A percentile compares a stretch with the other conserved stretches of the same genome.
Conservation (phyloP, 2,329 filamentous ascomycete species). For the Colletotrichum nymphaeae region DNA sequence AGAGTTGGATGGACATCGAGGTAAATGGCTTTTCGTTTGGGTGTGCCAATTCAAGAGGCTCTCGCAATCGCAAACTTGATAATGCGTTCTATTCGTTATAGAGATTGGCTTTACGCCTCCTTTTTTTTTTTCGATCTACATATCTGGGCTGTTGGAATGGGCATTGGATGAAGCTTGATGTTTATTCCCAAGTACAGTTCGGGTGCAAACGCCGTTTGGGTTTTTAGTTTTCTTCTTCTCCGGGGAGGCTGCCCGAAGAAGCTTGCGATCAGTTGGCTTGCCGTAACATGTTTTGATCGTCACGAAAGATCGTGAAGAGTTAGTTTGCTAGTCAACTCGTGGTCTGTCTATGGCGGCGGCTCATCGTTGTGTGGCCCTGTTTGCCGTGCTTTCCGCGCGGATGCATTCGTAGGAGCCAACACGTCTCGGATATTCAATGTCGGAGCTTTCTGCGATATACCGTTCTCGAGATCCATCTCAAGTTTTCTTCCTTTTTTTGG, state of each 20-base stretch:
- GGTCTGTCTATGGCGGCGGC: not conserved
- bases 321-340: not conserved
- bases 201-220: not conserved
- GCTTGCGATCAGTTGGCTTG: not conserved
- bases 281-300: not conserved
- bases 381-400: too few relatives aligned
- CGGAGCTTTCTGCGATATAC: not conserved
- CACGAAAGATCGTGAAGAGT: not conserved
- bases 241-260: not conserved
- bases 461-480: constrained; percentile 8
- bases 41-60: not conserved
- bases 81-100: not conserved
- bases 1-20: not conserved
- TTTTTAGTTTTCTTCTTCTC: not conserved
- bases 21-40: not conserved
- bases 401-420: too few relatives aligned
- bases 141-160: not conserved
- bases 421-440: not conserved
- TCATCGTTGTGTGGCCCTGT: not conserved
- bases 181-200: not conserved
- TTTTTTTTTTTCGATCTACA: not conserved
- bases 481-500: constrained; percentile 2
- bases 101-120: not conserved
- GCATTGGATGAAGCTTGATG: not conserved
- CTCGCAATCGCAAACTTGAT: not conserved